phyloP scores from a whole-genome alignment of 805 yeast species.

The Wickerhamomyces queroliae region DNA sequence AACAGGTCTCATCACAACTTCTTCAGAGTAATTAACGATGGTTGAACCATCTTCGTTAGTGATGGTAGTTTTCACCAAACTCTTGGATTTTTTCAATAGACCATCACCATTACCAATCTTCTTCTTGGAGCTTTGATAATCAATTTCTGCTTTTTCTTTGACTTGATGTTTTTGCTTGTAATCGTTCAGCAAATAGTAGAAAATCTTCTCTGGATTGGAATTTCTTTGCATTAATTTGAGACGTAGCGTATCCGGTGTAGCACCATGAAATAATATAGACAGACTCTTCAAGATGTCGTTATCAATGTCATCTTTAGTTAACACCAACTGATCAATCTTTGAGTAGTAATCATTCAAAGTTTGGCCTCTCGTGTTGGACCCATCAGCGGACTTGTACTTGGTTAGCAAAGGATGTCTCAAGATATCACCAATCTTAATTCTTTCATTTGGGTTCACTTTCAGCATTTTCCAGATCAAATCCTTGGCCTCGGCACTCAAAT shows the following conservation, averaged over 20 bases:
- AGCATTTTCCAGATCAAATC: slow-evolving; percentile 81
- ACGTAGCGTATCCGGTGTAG: slow-evolving; percentile 46
- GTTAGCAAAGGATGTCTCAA: slow-evolving; percentile 74
- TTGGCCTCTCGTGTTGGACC: slow-evolving; percentile 27
- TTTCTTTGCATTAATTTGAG: slow-evolving; percentile 46
- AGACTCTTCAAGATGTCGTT: slow-evolving; percentile 68
- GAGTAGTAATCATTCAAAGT: slow-evolving; percentile 26
- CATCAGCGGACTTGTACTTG: slow-evolving; percentile 52
- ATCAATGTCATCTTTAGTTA: slow-evolving; percentile 45
- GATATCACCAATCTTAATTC: slow-evolving; percentile 77
- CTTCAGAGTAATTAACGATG: slow-evolving; percentile 10
- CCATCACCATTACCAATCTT: slow-evolving; percentile 23
- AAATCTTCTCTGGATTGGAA: slow-evolving; percentile 73
- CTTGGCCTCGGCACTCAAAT: slow-evolving; percentile 76
- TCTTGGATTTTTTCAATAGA: slow-evolving; percentile 33
- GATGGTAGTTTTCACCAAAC: slow-evolving; percentile 36
- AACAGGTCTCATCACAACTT: not conserved
- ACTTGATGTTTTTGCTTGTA: slow-evolving; percentile 62
- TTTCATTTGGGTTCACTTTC: slow-evolving; percentile 69
- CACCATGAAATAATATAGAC: slow-evolving; percentile 79
- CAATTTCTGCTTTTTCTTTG: slow-evolving; percentile 12
- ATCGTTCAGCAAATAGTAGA: slow-evolving; percentile 67
- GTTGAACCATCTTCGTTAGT: slow-evolving; percentile 25
- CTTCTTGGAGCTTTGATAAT: slow-evolving; percentile 20
- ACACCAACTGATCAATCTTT: slow-evolving; percentile 32